Evolutionary conservation across 2,329 filamentous ascomycete species (phyloP).

Genomic region (Stemphylium beticola): DNA sequence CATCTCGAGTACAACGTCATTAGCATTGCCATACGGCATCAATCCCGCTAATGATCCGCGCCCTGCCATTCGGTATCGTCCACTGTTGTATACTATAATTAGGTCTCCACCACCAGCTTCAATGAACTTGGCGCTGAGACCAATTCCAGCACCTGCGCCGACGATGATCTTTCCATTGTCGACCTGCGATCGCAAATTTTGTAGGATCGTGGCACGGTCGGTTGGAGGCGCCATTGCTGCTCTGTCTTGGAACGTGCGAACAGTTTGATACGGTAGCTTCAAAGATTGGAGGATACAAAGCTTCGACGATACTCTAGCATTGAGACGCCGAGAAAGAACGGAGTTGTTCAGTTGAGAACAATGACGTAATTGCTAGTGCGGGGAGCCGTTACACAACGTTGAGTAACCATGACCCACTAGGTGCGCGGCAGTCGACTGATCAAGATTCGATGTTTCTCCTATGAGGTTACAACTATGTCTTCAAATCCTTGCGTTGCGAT

Average conservation of each 20-base stretch:
- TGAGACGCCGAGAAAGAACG: background rate
- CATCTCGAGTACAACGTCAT: conserved; percentile 74
- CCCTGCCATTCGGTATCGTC: conserved; percentile 75
- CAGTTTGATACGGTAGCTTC: background rate
- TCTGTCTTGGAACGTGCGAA: background rate
- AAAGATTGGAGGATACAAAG: background rate
- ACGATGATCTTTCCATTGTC: conserved; percentile 65
- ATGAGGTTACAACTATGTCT: conserved; percentile 9
- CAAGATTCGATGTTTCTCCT: background rate
- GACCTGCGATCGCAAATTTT: conserved; percentile 60
- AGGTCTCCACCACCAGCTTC: conserved; percentile 72
- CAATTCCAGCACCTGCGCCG: conserved; percentile 73
- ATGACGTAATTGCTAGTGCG: conserved; percentile 19
- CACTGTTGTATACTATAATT: conserved; percentile 76
- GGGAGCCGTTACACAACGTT: background rate
- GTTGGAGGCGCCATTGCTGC: conserved; percentile 62
- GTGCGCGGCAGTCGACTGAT: background rate
- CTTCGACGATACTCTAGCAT: background rate
- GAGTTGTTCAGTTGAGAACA: background rate
- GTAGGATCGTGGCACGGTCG: conserved; percentile 62
- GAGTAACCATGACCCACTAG: background rate
- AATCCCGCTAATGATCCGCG: conserved; percentile 71
- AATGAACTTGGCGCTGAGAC: conserved; percentile 73
- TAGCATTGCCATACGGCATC: conserved; percentile 75
- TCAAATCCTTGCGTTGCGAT: conserved; percentile 54